A percentile compares a stretch with the other conserved stretches of the same genome.
phyloP scores from a whole-genome alignment of 192 early-diverging fungal species.

The Coemansia sp. region DNA sequence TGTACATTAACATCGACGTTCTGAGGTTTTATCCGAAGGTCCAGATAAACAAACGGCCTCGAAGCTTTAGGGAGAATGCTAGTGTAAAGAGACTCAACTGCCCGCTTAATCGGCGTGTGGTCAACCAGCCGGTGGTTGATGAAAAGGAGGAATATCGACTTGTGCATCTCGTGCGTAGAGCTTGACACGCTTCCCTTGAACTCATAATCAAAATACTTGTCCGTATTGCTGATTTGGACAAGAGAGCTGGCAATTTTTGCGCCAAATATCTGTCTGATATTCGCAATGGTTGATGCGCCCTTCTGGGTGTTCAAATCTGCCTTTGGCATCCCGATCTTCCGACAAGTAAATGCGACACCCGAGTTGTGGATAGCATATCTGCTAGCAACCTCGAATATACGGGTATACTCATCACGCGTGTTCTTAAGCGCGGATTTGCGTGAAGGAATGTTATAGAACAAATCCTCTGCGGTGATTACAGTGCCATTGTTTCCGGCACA shows the following conservation, averaged over 20 bases:
- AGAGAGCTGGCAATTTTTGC: slow-evolving; percentile 76
- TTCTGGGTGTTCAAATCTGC: slow-evolving; percentile 78
- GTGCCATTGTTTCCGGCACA: slow-evolving; percentile 96
- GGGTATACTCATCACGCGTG: slow-evolving; percentile 83
- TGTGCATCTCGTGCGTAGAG: slow-evolving; percentile 84
- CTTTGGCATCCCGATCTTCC: slow-evolving; percentile 75
- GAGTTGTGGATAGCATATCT: slow-evolving; percentile 94
- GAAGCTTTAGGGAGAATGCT: slow-evolving; percentile 80
- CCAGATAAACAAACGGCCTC: slow-evolving; percentile 88
- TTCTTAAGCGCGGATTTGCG: slow-evolving; percentile 85
- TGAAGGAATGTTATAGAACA: slow-evolving; percentile 92
- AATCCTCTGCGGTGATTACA: slow-evolving; percentile 88
- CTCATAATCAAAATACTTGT: slow-evolving; percentile 58
- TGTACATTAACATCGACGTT: slow-evolving; percentile 99
- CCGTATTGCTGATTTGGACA: slow-evolving; percentile 60
- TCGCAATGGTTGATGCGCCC: slow-evolving; percentile 64
- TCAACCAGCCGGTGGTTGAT: slow-evolving; percentile 89
- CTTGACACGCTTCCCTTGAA: slow-evolving; percentile 84
- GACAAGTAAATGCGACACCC: slow-evolving; percentile 81
- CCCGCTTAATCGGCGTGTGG: slow-evolving; percentile 72
- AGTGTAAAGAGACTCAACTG: slow-evolving; percentile 80
- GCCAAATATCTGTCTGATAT: slow-evolving; percentile 86
- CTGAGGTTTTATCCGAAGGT: slow-evolving; percentile 79
- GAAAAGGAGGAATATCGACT: slow-evolving; percentile 84
- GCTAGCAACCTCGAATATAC: slow-evolving; percentile 85